Conservation (phyloP, 164 flowering plant genomes). For the Amborella trichopoda region DNA sequence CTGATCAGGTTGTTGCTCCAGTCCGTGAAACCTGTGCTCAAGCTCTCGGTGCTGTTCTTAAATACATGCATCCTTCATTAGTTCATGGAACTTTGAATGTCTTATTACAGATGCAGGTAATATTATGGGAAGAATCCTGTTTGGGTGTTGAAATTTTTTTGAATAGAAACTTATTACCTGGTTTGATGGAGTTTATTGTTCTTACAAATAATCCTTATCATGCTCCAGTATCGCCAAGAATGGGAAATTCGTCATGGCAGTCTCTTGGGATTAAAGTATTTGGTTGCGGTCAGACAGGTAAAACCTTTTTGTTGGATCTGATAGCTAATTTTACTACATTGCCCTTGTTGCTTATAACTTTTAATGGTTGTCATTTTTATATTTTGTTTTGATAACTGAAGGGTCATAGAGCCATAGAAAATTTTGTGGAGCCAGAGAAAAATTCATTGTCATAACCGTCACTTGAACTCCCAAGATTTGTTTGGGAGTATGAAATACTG, state of each 20-base stretch:
- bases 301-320: no score
- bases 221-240: constrained; percentile 80
- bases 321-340: no score
- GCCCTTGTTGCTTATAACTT: no score
- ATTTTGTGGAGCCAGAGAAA: no score
- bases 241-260: constrained; percentile 99
- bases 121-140: constrained; percentile 1
- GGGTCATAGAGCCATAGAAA: no score
- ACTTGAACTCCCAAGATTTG: no score
- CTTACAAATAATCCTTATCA: constrained; percentile 2
- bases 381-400: no score
- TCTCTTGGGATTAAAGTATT: constrained; percentile 88
- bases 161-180: constrained; percentile 4
- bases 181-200: constrained; percentile 1
- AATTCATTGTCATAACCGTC: no score
- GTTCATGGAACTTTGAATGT: constrained; percentile 71
- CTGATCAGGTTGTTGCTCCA: constrained; percentile 99
- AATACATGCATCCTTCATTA: constrained; percentile 80
- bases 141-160: no score
- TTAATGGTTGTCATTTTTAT: no score
- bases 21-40: constrained; percentile 99
- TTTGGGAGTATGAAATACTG: no score
- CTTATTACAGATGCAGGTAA: constrained; percentile 95
- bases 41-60: constrained; percentile 88
- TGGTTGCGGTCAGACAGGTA: constrained; percentile 97